A percentile compares a stretch with the other conserved stretches of the same genome.
Evolutionary conservation across 257 asterid species (phyloP).

Genomic region (Handroanthus guayacan): DNA sequence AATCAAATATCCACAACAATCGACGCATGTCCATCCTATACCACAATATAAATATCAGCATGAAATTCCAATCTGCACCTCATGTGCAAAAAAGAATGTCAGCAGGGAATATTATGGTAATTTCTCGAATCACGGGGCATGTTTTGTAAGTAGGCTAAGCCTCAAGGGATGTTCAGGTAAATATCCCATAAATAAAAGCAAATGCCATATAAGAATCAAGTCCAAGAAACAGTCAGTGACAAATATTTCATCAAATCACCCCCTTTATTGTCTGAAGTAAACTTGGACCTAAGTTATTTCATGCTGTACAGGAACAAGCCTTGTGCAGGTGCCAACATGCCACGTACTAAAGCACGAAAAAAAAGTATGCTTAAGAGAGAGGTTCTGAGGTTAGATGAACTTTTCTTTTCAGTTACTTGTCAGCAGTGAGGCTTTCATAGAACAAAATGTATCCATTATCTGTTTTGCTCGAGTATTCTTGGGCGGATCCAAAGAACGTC

Average conservation of each 20-base stretch:
- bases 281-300: slow-evolving; percentile 36
- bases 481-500: slow-evolving; percentile 83
- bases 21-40: too few relatives aligned
- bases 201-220: neutral
- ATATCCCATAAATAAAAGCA: too few relatives aligned
- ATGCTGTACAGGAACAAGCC: slow-evolving; percentile 44
- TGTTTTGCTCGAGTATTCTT: slow-evolving; percentile 74
- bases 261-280: slow-evolving; percentile 39
- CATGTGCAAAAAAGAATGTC: too few relatives aligned
- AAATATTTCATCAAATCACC: slow-evolving; percentile 29
- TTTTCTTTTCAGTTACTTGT: slow-evolving; percentile 42
- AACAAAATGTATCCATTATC: slow-evolving; percentile 84
- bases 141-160: too few relatives aligned
- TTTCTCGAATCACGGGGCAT: too few relatives aligned
- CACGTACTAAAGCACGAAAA: slow-evolving; percentile 6
- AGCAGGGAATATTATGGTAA: too few relatives aligned
- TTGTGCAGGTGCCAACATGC: slow-evolving; percentile 36
- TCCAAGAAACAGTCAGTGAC: neutral
- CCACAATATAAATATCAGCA: too few relatives aligned
- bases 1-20: too few relatives aligned
- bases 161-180: too few relatives aligned
- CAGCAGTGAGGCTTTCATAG: slow-evolving; percentile 58
- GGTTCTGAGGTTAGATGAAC: slow-evolving; percentile 32
- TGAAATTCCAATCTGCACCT: too few relatives aligned
- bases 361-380: slow-evolving; percentile 19